A percentile compares a stretch with the other conserved stretches of the same genome.
Evolutionary conservation across 2,329 filamentous ascomycete genomes (phyloP).

Genomic region (Venturiaceae sp.): DNA sequence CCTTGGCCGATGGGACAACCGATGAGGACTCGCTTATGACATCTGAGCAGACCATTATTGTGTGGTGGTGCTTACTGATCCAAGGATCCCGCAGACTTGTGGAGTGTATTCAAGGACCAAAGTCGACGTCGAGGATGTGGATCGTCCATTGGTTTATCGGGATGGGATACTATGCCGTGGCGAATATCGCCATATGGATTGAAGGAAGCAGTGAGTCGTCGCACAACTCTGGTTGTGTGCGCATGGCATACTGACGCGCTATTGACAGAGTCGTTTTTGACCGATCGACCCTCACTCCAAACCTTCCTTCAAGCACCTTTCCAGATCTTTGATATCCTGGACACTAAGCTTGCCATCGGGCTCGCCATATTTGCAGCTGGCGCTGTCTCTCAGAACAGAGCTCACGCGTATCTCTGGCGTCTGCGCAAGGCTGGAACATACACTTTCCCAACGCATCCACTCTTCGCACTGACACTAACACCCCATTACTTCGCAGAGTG

Average conservation of each 20-base stretch:
- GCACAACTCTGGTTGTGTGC: background rate
- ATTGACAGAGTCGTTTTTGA: background rate
- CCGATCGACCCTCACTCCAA: background rate
- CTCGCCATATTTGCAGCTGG: slow-evolving; percentile 54
- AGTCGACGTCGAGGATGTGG: slow-evolving; percentile 72
- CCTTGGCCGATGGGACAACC: background rate
- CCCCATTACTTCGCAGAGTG: slow-evolving; percentile 92
- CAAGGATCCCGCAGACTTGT: slow-evolving; percentile 38
- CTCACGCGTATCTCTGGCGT: slow-evolving; percentile 50
- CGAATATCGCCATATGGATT: slow-evolving; percentile 72
- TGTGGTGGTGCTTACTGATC: background rate
- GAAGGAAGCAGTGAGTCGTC: slow-evolving; percentile 60
- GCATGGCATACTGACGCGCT: background rate
- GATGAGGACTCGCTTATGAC: slow-evolving; percentile 11
- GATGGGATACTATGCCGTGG: slow-evolving; percentile 63
- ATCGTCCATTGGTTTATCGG: slow-evolving; percentile 74
- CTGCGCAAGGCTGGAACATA: slow-evolving; percentile 50
- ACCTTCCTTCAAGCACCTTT: background rate
- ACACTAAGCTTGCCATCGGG: background rate
- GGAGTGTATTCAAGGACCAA: slow-evolving; percentile 57
- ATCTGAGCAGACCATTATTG: background rate
- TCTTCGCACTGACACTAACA: slow-evolving; percentile 66
- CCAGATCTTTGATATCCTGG: background rate
- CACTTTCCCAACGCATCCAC: slow-evolving; percentile 61
- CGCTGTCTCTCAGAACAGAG: slow-evolving; percentile 62